Evolutionary conservation across 495 filamentous ascomycete genomes (phyloP), one percentile per base, ranked within the genome.

Genomic region (Aspergillus sclerotioniger): DNA sequence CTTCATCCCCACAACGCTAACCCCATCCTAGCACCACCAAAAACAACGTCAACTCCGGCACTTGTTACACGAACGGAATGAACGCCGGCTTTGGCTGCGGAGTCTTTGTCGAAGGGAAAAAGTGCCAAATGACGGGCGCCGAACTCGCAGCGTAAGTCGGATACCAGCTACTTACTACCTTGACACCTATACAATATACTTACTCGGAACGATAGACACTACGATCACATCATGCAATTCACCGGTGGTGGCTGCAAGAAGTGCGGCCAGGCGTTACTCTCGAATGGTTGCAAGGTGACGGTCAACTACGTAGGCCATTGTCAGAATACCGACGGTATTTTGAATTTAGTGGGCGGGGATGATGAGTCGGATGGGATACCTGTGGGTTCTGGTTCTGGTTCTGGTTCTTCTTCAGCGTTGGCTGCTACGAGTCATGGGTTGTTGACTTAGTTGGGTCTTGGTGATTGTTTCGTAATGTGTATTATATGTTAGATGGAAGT

Each of bases 61-160:
- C 6, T 1, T 60, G 58, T 47, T 60, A 60, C 47, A 60, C 58
- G 0, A 45, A 52, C 28, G 52, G 33, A 8, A 56, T 41, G 46
- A 60, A 56, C 25, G 45, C 35, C 15, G 58, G 53, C 3, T 56
- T 60, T 12, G 58, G 58, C 13, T 60, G 53, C 28, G 58, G 58
- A 0, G 46, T 60, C 13, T 60, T 60, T 28, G 52, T 60, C 8
- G 10, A 55, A 25, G 58, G 58, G n/a, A 44, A 51, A 21, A 25
- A 45, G 8, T 60, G 58, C 46, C n/a, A 60, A 37, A 25, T 60
- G 13, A 51, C 19, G 0, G 52, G 57, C 6, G 13, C 16, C 4
- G 25, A 41, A 5, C 54, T 60, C 32, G 31, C 28, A 44, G 57
- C 57, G 52, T 60, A 51, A 54, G 57, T 60, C 21, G 37, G n/a